Percentiles rank a stretch among this genome's conserved stretches.
Conservation (phyloP, 2,329 filamentous ascomycete genomes). For the Neoscytalidium dimidiatum region DNA sequence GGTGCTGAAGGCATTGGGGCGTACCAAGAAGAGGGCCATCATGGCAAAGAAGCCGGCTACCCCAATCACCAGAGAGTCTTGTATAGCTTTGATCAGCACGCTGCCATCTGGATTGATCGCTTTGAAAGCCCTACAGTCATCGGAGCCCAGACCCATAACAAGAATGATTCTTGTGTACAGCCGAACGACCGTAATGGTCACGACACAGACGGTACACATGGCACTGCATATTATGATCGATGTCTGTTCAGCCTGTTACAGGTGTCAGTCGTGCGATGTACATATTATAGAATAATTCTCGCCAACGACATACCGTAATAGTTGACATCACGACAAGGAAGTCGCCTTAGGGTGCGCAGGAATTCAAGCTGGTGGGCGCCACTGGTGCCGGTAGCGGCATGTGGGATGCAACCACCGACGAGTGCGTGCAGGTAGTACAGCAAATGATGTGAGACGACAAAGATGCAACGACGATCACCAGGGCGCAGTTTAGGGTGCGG, state of each 20-base stretch:
- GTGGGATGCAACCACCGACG: not conserved
- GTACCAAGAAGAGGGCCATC: slow-evolving; percentile 2
- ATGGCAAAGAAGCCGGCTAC: not conserved
- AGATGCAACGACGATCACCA: not conserved
- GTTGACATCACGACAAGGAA: not conserved
- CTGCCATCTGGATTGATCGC: too few species aligned
- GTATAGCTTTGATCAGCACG: not conserved
- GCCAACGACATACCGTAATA: not conserved
- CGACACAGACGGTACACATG: not conserved
- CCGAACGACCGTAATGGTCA: not conserved
- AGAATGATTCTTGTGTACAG: slow-evolving; percentile 6
- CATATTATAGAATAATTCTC: not conserved
- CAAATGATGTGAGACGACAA: not conserved
- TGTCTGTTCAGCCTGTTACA: not conserved
- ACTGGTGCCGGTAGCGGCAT: not conserved
- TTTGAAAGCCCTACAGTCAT: not conserved
- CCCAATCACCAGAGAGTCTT: not conserved
- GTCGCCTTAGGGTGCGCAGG: not conserved
- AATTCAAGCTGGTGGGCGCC: not conserved
- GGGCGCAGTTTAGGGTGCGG: not conserved
- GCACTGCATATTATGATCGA: not conserved
- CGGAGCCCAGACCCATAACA: not conserved
- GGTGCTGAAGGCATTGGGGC: not conserved
- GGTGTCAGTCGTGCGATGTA: not conserved
- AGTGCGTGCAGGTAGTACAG: not conserved